Percentiles rank a stretch among this genome's conserved stretches.
Evolutionary conservation across 2,329 filamentous ascomycete species (phyloP).

Genomic region (Pseudogymnoascus sp.): DNA sequence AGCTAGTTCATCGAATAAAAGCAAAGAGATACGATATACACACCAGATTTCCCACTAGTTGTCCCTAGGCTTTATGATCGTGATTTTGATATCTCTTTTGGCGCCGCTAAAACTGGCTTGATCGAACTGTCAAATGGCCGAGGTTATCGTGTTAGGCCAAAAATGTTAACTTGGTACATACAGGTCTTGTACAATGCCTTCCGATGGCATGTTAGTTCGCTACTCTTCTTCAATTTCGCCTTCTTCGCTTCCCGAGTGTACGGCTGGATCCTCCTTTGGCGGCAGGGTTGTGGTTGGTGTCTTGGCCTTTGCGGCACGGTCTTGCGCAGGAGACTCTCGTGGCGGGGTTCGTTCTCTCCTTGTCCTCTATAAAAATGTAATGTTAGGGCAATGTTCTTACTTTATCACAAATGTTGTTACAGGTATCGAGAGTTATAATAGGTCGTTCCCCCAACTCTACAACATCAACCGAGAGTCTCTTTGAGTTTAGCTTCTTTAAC

Average conservation of each 20-base stretch:
- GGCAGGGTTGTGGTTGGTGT: slow-evolving; percentile 37
- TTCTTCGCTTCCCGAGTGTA: slow-evolving; percentile 78
- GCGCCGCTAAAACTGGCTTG: not conserved
- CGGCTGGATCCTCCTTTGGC: slow-evolving; percentile 37
- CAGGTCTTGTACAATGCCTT: slow-evolving; percentile 16
- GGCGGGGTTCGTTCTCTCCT: slow-evolving; percentile 44
- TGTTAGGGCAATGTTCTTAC: slow-evolving; percentile 5
- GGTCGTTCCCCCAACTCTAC: not conserved
- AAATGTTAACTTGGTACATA: slow-evolving; percentile 26
- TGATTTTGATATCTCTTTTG: not conserved
- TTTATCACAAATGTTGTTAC: slow-evolving; percentile 23
- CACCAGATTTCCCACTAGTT: not conserved
- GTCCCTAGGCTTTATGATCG: not conserved
- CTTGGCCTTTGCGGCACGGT: slow-evolving; percentile 48
- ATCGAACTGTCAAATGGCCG: slow-evolving; percentile 11
- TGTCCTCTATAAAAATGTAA: slow-evolving; percentile 37
- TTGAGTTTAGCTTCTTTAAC: not conserved
- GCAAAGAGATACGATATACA: slow-evolving; percentile 7
- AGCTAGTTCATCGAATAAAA: slow-evolving; percentile 7
- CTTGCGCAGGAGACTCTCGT: slow-evolving; percentile 47
- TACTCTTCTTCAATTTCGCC: slow-evolving; percentile 82
- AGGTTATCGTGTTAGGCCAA: slow-evolving; percentile 26
- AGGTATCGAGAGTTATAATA: not conserved
- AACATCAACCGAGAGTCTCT: not conserved
- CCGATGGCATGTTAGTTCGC: not conserved